Percentiles rank a stretch among this genome's conserved stretches.
Evolutionary conservation across 1,284 basidiomycete genomes (phyloP).

Genomic region (Coniferiporia weirii): DNA sequence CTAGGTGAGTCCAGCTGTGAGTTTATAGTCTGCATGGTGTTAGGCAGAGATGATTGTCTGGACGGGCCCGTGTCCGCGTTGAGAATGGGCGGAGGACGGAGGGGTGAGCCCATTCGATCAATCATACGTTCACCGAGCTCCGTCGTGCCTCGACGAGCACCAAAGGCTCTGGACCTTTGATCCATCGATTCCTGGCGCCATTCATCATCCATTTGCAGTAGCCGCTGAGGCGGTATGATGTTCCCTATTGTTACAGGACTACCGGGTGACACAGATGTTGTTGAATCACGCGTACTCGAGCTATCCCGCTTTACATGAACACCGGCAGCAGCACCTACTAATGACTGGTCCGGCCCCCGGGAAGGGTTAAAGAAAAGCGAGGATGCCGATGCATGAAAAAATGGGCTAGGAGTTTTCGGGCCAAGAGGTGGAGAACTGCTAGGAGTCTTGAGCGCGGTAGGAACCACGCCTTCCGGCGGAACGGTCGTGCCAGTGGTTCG

Average conservation of each 20-base stretch:
- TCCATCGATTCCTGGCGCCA: constrained; percentile 13
- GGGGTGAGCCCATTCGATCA: constrained; percentile 2
- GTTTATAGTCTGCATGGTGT: constrained; percentile 7
- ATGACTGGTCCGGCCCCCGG: constrained; percentile 16
- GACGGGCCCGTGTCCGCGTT: constrained; percentile 7
- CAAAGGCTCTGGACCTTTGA: background rate
- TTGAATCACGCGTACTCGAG: constrained; percentile 11
- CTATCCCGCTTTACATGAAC: constrained; percentile 15
- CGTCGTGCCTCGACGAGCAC: constrained; percentile 3
- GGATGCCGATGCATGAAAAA: constrained; percentile 18
- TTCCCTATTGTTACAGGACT: constrained; percentile 8
- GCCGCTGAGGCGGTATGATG: constrained; percentile 13
- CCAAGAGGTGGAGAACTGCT: constrained; percentile 10
- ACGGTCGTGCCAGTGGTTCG: constrained; percentile 6
- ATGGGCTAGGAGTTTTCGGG: constrained; percentile 10
- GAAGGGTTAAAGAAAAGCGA: constrained; percentile 19
- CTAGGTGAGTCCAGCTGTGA: constrained; percentile 11
- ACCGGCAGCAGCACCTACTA: constrained; percentile 7
- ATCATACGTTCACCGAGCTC: constrained; percentile 16
- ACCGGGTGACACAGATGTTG: constrained; percentile 7
- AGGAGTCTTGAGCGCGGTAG: constrained; percentile 13
- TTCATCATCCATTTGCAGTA: constrained; percentile 16
- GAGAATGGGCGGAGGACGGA: constrained; percentile 12
- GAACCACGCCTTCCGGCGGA: constrained; percentile 15
- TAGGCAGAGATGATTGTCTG: background rate